A percentile compares a stretch with the other conserved stretches of the same genome.
phyloP scores from a whole-genome alignment of 345 rosid species.

The Hibiscus tridactylites region DNA sequence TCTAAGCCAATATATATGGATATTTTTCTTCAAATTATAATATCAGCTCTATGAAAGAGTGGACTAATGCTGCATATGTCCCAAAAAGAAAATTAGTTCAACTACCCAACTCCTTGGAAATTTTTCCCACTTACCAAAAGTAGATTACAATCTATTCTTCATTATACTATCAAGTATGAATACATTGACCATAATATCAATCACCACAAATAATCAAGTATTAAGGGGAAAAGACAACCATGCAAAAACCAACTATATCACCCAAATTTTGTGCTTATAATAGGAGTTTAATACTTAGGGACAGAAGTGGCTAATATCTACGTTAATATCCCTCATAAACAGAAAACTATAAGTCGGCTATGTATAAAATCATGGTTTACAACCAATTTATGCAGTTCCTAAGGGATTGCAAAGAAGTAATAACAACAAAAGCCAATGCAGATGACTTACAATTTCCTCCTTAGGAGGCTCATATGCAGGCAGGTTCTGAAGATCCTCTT shows the following conservation, averaged over 20 bases:
- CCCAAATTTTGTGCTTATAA: neutral
- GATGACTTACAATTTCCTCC: slow-evolving; percentile 45
- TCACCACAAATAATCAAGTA: neutral
- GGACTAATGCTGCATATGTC: neutral
- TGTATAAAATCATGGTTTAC: neutral
- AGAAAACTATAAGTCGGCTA: neutral
- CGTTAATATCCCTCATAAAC: neutral
- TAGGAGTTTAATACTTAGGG: neutral
- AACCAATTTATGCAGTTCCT: neutral
- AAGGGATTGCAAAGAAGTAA: neutral
- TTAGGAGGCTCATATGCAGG: slow-evolving; percentile 57
- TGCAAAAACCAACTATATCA: neutral
- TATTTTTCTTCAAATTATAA: neutral
- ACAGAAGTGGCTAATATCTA: neutral
- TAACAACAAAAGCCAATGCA: slow-evolving; percentile 7
- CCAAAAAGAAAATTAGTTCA: neutral
- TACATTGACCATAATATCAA: neutral
- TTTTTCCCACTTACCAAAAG: neutral
- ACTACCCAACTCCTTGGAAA: neutral
- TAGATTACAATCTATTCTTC: neutral
- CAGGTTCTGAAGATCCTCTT: slow-evolving; percentile 50
- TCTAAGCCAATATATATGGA: neutral
- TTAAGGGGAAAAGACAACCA: neutral
- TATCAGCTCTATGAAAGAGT: neutral
- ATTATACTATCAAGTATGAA: neutral